Conservation (phyloP, 176 grass and related monocot species). For the Zea luxurians region DNA sequence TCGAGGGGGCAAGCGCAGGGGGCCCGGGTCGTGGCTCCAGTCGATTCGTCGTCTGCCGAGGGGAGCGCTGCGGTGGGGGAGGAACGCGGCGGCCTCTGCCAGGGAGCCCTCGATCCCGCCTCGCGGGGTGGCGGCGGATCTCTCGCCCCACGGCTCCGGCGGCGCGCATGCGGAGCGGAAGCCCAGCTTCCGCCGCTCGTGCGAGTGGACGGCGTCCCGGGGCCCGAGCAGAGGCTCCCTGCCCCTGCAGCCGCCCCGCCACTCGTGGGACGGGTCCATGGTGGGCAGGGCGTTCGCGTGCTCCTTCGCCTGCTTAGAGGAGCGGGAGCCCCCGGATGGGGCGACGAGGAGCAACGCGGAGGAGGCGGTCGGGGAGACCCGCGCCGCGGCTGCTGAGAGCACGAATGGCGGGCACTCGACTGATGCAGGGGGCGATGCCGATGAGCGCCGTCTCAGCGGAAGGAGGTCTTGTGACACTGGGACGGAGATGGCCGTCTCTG, state of each 20-base stretch:
- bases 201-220: slow-evolving; percentile 55
- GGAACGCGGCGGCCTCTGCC: slow-evolving; percentile 7
- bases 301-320: slow-evolving; percentile 80
- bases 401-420: slow-evolving; percentile 15
- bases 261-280: slow-evolving; percentile 97
- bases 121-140: slow-evolving; percentile 19
- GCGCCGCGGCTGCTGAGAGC: not conserved
- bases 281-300: slow-evolving; percentile 69
- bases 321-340: slow-evolving; percentile 52
- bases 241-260: slow-evolving; percentile 57
- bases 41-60: slow-evolving; percentile 44
- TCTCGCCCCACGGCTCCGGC: too few species aligned
- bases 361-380: slow-evolving; percentile 27
- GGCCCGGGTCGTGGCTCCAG: slow-evolving; percentile 52
- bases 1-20: slow-evolving; percentile 40
- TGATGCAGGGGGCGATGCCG: not conserved
- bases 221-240: slow-evolving; percentile 44
- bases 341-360: slow-evolving; percentile 39
- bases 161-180: slow-evolving; percentile 38
- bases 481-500: slow-evolving; percentile 27
- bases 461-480: slow-evolving; percentile 9
- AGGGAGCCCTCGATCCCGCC: slow-evolving; percentile 30
- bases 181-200: slow-evolving; percentile 56
- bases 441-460: slow-evolving; percentile 15
- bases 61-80: slow-evolving; percentile 39